phyloP scores from a whole-genome alignment of 140 eudicot species.

The Bidens hawaiensis region DNA sequence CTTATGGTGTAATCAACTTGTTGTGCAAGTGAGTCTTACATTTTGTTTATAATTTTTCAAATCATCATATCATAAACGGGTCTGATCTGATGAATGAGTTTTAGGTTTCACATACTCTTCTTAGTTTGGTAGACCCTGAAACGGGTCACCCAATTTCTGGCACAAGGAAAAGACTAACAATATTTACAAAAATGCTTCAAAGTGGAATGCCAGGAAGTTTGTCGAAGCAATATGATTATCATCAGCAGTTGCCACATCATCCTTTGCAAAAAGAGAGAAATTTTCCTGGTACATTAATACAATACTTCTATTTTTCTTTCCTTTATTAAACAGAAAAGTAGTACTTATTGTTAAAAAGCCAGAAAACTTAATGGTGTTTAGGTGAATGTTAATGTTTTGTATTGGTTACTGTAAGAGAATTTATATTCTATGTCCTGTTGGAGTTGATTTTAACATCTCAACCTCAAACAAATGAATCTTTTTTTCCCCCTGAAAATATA shows the following conservation, averaged over 20 bases:
- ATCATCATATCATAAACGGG: not conserved
- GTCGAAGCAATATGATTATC: constrained; percentile 29
- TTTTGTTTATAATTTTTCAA: constrained; percentile 6
- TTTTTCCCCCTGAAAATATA: not conserved
- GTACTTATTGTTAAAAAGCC: constrained; percentile 2
- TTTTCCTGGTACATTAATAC: constrained; percentile 39
- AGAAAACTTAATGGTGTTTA: not conserved
- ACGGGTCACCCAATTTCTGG: constrained; percentile 60
- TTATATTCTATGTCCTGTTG: not conserved
- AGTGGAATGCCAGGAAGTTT: constrained; percentile 73
- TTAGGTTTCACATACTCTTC: constrained; percentile 96
- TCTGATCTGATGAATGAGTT: constrained; percentile 30
- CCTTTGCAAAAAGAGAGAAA: constrained; percentile 32
- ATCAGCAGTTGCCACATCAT: constrained; percentile 28
- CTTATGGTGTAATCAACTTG: constrained; percentile 97
- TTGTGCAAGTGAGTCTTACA: constrained; percentile 72
- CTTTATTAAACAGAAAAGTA: not conserved
- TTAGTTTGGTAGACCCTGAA: constrained; percentile 70
- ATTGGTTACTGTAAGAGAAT: not conserved
- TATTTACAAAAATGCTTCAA: constrained; percentile 76
- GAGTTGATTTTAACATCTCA: not conserved
- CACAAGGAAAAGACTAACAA: constrained; percentile 54
- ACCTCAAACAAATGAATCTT: not conserved
- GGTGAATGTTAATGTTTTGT: not conserved
- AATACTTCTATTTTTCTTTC: not conserved